Evolutionary conservation across 2,329 filamentous ascomycete species (phyloP).

Genomic region (Colletotrichum sp.): DNA sequence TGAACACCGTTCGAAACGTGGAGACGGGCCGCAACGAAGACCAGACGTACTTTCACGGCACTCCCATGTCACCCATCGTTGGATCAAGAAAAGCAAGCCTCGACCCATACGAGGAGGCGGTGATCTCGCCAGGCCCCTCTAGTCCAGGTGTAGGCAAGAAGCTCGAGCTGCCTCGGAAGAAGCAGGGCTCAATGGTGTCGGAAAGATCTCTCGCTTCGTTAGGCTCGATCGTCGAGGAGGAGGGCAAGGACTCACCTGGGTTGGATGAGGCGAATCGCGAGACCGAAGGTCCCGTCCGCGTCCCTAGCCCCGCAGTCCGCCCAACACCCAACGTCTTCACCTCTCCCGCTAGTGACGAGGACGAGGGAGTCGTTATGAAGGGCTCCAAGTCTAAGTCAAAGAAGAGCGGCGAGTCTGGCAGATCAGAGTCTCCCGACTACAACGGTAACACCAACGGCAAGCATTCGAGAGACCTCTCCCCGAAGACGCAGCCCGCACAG

Average conservation of each 20-base stretch:
- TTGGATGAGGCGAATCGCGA: conserved; percentile 17
- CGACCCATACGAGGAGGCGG: conserved; percentile 40
- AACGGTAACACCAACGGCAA: conserved; percentile 11
- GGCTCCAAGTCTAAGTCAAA: conserved; percentile 23
- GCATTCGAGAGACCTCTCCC: neutral
- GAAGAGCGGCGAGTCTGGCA: neutral
- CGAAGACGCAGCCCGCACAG: neutral
- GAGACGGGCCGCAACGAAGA: conserved; percentile 49
- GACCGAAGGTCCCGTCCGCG: conserved; percentile 18
- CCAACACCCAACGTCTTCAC: conserved; percentile 24
- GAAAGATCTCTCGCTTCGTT: conserved; percentile 46
- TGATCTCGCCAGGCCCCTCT: conserved; percentile 36
- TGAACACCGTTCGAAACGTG: conserved; percentile 50
- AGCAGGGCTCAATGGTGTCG: conserved; percentile 29
- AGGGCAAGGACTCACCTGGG: conserved; percentile 23
- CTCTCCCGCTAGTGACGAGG: conserved; percentile 39
- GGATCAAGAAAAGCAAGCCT: conserved; percentile 37
- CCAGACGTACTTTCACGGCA: conserved; percentile 38
- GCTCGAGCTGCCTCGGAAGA: conserved; percentile 30
- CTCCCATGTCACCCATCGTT: conserved; percentile 39
- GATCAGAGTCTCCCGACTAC: neutral
- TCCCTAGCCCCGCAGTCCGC: conserved; percentile 33
- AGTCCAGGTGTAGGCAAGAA: conserved; percentile 37
- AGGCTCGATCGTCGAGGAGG: conserved; percentile 51
- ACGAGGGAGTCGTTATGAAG: conserved; percentile 44